A percentile compares a stretch with the other conserved stretches of the same genome.
Evolutionary conservation across 2,329 filamentous ascomycete genomes (phyloP).

Genomic region (Beauveria sp.): DNA sequence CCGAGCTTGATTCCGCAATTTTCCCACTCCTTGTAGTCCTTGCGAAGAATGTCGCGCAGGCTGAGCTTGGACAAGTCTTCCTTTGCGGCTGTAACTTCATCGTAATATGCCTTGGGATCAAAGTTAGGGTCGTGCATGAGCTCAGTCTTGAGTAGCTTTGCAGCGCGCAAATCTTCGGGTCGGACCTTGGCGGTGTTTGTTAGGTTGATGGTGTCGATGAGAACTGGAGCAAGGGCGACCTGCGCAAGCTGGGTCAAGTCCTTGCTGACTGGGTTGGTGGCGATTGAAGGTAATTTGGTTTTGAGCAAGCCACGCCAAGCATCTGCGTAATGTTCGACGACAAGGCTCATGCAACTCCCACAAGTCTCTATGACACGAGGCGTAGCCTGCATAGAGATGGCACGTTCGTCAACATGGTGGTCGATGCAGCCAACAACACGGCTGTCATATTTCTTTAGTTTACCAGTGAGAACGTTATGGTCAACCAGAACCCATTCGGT

Average conservation of each 20-base stretch:
- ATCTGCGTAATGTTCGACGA: constrained; percentile 50
- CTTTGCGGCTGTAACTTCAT: constrained; percentile 56
- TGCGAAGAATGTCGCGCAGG: constrained; percentile 62
- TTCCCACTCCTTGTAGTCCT: constrained; percentile 79
- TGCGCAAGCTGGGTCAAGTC: constrained; percentile 55
- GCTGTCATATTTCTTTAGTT: constrained; percentile 42
- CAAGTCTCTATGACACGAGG: constrained; percentile 56
- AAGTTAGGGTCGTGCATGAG: constrained; percentile 36
- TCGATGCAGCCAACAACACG: constrained; percentile 62
- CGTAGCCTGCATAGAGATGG: constrained; percentile 36
- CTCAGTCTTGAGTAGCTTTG: constrained; percentile 46
- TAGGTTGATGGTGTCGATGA: constrained; percentile 67
- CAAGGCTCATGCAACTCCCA: constrained; percentile 67
- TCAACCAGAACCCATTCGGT: constrained; percentile 70
- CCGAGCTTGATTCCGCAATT: constrained; percentile 52
- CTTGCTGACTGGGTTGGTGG: constrained; percentile 14
- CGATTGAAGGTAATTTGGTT: not conserved
- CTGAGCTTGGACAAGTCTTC: constrained; percentile 54
- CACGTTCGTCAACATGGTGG: constrained; percentile 68
- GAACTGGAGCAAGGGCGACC: constrained; percentile 60
- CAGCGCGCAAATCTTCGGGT: constrained; percentile 49
- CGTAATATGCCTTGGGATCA: constrained; percentile 48
- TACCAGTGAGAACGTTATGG: constrained; percentile 65
- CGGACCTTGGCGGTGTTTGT: constrained; percentile 57
- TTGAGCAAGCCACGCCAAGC: constrained; percentile 47